phyloP scores from a whole-genome alignment of 495 filamentous ascomycete genomes.

The Lasiosphaeriaceae sp. region DNA sequence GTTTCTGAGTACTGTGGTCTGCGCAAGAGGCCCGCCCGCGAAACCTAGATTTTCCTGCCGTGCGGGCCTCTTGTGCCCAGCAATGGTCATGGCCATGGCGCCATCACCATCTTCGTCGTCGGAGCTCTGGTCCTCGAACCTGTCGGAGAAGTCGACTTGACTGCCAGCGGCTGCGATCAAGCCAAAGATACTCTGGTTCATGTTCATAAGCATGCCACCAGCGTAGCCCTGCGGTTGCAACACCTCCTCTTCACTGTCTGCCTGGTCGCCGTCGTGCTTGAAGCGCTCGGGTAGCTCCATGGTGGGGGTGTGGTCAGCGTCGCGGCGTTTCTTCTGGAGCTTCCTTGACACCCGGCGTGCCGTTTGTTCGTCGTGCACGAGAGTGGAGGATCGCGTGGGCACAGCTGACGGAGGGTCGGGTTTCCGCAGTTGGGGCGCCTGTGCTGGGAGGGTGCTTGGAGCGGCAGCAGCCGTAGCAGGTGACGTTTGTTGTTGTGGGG shows the following conservation, averaged over 20 bases:
- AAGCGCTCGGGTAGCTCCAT: slow-evolving; percentile 77
- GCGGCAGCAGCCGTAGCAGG: too few species aligned
- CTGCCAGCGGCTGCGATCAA: slow-evolving; percentile 90
- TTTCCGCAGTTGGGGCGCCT: slow-evolving; percentile 14
- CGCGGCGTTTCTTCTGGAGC: slow-evolving; percentile 54
- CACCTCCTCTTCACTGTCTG: slow-evolving; percentile 62
- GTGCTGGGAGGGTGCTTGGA: not conserved
- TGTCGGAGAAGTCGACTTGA: slow-evolving; percentile 69
- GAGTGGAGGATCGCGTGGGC: slow-evolving; percentile 10
- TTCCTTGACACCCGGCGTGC: slow-evolving; percentile 43
- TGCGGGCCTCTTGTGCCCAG: slow-evolving; percentile 14
- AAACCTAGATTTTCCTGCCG: slow-evolving; percentile 6
- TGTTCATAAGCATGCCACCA: slow-evolving; percentile 55
- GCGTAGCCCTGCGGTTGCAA: slow-evolving; percentile 57
- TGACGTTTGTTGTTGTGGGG: too few species aligned
- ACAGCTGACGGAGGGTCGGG: slow-evolving; percentile 14
- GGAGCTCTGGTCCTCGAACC: slow-evolving; percentile 76
- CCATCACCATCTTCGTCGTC: slow-evolving; percentile 57
- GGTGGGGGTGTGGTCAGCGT: slow-evolving; percentile 53
- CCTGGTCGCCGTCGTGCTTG: slow-evolving; percentile 62
- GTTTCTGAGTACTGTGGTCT: slow-evolving; percentile 34
- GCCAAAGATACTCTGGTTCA: slow-evolving; percentile 94
- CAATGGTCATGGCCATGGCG: slow-evolving; percentile 29
- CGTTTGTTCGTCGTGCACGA: slow-evolving; percentile 15
- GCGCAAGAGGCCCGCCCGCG: slow-evolving; percentile 23